Evolutionary conservation across 306 rosid species (phyloP), one percentile per base, ranked within the genome.

Genomic region (Cercis canadensis): DNA sequence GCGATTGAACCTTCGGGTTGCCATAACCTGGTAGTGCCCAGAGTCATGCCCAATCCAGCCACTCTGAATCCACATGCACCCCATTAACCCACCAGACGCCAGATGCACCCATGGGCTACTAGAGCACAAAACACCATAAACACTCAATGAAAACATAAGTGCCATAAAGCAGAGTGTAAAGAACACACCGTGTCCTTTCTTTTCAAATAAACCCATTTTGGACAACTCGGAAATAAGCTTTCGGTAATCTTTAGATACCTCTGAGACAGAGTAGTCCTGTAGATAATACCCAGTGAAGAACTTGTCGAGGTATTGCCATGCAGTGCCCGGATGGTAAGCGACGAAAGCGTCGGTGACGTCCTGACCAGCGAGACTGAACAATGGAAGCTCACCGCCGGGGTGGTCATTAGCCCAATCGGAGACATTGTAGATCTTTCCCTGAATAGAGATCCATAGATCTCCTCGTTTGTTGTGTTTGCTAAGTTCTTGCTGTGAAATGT

Each of bases 261-360:
- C 87, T 0, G 97, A 92, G 77, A 87, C 83, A 34, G 60, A 1
- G 75, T 78, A 81, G 71, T 92, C 89, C 4, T 44, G 31, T 41
- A 92, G 86, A 62, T 73, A 69, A 52, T 0, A 57, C 3, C 90
- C 86, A 18, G 89, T 89, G 70, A 78, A 84, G 76, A 85, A 69
- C 47, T 46, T 17, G 43, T 77, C 65, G 4, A 92, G 88, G 59
- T 57, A 66, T 41, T 57, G 21, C 77, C 81, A 69, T 5, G 91
- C 93, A 0, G 87, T 18, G 6, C 74, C 54, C 0, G 97, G 96
- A 67, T 92, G 97, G 67, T 80, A 84, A 3, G 96, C 96, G 9
- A 89, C 76, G 79, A 89, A 92, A 3, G 87, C 93, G 36, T 92
- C 97, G 2, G 97, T 92, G 21, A 80, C 93, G 21, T 92, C 97